Evolutionary conservation across 352 stramenopile species (phyloP).

Genomic region (Thalassiosira exigua): DNA sequence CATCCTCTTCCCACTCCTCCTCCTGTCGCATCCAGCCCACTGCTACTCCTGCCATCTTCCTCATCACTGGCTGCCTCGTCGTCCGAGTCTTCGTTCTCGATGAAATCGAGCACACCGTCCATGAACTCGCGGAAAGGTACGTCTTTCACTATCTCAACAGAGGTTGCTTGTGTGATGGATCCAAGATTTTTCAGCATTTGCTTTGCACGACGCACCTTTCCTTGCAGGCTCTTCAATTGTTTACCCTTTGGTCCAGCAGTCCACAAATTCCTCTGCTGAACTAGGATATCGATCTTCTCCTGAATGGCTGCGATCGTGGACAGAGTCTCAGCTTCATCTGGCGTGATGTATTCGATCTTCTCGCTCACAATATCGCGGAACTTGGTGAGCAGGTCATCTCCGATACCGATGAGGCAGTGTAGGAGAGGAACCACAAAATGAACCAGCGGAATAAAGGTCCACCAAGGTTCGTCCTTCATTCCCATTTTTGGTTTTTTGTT

Average conservation of each 20-base stretch:
- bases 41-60: not conserved
- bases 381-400: constrained; percentile 7
- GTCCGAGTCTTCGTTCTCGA: not conserved
- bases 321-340: not conserved
- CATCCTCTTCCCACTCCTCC: no score
- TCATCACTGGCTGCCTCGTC: not conserved
- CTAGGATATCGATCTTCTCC: not conserved
- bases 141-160: not conserved
- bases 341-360: constrained; percentile 6
- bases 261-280: not conserved
- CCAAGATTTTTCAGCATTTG: not conserved
- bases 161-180: not conserved
- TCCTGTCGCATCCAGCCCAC: no score
- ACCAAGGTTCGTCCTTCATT: constrained; percentile 13
- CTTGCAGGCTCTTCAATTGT: not conserved
- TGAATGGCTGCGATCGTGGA: not conserved
- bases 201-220: not conserved
- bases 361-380: constrained; percentile 12
- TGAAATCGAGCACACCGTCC: not conserved
- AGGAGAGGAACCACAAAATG: constrained; percentile 25
- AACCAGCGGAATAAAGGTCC: constrained; percentile 18
- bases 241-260: not conserved
- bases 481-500: constrained; percentile 21
- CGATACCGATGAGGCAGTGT: constrained; percentile 18
- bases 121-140: not conserved